Conservation (phyloP, 306 rosid genomes). For the Heteromeles arbutifolia region DNA sequence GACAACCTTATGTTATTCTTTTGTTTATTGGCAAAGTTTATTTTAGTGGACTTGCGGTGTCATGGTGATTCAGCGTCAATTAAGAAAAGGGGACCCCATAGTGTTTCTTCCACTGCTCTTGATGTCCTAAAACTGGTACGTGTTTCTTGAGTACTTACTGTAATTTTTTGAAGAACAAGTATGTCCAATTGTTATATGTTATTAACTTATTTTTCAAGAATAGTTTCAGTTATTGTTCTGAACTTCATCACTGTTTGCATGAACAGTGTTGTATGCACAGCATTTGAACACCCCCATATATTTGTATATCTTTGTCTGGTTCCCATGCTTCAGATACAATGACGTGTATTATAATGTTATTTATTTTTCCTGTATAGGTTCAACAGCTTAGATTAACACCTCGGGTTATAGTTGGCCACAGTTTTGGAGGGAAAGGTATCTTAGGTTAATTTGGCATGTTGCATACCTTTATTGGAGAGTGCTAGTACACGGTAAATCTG, state of each 20-base stretch:
- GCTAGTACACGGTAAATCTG: background rate
- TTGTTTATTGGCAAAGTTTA: slow-evolving; percentile 49
- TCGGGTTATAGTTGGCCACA: slow-evolving; percentile 85
- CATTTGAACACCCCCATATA: background rate
- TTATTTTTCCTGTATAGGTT: slow-evolving; percentile 47
- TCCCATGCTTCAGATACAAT: background rate
- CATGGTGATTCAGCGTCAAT: slow-evolving; percentile 82
- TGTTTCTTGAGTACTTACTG: slow-evolving; percentile 7
- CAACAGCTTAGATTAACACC: slow-evolving; percentile 74
- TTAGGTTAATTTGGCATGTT: background rate
- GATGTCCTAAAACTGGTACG: slow-evolving; percentile 84
- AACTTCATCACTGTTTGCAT: background rate
- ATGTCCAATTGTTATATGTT: background rate
- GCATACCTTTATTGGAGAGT: background rate
- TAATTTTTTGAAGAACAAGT: background rate
- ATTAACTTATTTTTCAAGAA: background rate
- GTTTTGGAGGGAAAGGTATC: slow-evolving; percentile 96
- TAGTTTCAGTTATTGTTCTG: background rate
- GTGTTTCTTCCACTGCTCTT: slow-evolving; percentile 78
- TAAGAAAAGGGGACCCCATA: slow-evolving; percentile 63
- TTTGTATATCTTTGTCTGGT: background rate
- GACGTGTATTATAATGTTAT: background rate
- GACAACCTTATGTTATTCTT: slow-evolving; percentile 19
- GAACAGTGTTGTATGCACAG: background rate
- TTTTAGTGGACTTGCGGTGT: slow-evolving; percentile 81